A percentile compares a stretch with the other conserved stretches of the same genome.
phyloP scores from a whole-genome alignment of 257 asterid genomes.

The Leonotis leonurus region DNA sequence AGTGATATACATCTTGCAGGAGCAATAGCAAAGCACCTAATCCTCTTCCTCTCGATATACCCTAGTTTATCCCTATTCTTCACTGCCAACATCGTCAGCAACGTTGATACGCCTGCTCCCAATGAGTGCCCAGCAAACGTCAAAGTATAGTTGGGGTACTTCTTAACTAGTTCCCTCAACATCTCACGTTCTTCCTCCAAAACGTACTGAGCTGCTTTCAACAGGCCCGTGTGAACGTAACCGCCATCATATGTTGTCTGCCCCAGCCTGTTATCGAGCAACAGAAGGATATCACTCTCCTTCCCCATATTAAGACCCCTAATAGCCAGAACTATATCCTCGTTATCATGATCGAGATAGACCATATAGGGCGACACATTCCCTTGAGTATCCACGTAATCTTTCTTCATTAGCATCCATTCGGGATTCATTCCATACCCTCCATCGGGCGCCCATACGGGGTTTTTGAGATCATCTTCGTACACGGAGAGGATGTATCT shows the following conservation, averaged over 20 bases:
- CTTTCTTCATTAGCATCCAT: slow-evolving; percentile 54
- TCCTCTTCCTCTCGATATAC: slow-evolving; percentile 61
- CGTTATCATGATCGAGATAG: slow-evolving; percentile 68
- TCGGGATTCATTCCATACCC: slow-evolving; percentile 83
- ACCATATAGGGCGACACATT: slow-evolving; percentile 79
- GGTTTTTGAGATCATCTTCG: slow-evolving; percentile 71
- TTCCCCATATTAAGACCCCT: slow-evolving; percentile 87
- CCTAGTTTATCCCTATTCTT: slow-evolving; percentile 75
- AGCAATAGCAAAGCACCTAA: slow-evolving; percentile 91
- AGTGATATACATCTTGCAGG: slow-evolving; percentile 94
- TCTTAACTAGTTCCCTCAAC: slow-evolving; percentile 50
- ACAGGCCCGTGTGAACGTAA: slow-evolving; percentile 79
- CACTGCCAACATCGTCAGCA: slow-evolving; percentile 69
- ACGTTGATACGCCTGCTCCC: slow-evolving; percentile 91
- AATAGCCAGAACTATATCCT: slow-evolving; percentile 59
- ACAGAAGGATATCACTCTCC: slow-evolving; percentile 66
- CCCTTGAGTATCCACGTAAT: slow-evolving; percentile 48
- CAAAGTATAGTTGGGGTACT: slow-evolving; percentile 52
- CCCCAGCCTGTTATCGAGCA: slow-evolving; percentile 82
- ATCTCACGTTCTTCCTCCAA: slow-evolving; percentile 55
- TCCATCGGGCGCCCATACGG: slow-evolving; percentile 71
- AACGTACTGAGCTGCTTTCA: slow-evolving; percentile 85
- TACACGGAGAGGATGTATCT: slow-evolving; percentile 62
- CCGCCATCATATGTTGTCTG: slow-evolving; percentile 94
- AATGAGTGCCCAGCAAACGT: slow-evolving; percentile 92